A percentile compares a stretch with the other conserved stretches of the same genome.
These are phyloP conservation scores for Gyrodon lividus DNA, from an alignment of 768 basidiomycete species.

Conservation along the genomic window DNA sequence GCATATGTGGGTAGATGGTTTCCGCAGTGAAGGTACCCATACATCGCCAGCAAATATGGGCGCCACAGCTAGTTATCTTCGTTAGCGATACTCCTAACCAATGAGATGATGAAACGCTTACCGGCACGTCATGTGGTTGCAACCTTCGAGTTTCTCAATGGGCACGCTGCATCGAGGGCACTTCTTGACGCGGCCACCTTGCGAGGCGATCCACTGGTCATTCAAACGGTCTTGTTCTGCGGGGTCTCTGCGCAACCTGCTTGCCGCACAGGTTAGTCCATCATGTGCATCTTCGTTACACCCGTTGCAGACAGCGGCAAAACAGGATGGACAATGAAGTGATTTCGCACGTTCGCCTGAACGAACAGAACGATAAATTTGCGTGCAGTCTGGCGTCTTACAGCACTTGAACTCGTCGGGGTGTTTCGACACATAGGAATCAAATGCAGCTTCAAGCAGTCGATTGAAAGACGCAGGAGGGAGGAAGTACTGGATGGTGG, in stretches of 20 bases:
- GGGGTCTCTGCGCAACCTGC: conserved; percentile 28
- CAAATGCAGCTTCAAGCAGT: conserved; percentile 55
- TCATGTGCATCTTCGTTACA: conserved; percentile 66
- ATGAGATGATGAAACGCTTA: conserved; percentile 1
- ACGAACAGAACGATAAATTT: conserved; percentile 60
- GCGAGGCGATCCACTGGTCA: conserved; percentile 54
- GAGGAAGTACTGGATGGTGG: conserved; percentile 50
- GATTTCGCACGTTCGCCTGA: conserved; percentile 33
- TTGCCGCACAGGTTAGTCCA: conserved; percentile 56
- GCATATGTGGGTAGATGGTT: conserved; percentile 42
- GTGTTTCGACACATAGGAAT: conserved; percentile 53
- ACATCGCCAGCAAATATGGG: conserved; percentile 77
- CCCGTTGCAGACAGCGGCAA: conserved; percentile 58
- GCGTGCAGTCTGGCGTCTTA: conserved; percentile 74
- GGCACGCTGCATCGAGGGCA: conserved; percentile 69
- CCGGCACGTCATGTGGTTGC: conserved; percentile 76
- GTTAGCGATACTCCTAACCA: not conserved
- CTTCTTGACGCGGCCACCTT: conserved; percentile 57
- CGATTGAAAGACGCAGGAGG: conserved; percentile 51
- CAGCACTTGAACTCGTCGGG: conserved; percentile 68
- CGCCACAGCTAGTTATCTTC: conserved; percentile 50
- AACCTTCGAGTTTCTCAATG: conserved; percentile 72
- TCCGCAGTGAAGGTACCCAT: conserved; percentile 37
- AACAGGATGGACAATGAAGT: conserved; percentile 68
- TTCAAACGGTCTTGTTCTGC: conserved; percentile 54